These are phyloP conservation scores for Drechslerella dactyloides DNA, from an alignment of 2,329 filamentous ascomycete genomes.

Conservation along the genomic window DNA sequence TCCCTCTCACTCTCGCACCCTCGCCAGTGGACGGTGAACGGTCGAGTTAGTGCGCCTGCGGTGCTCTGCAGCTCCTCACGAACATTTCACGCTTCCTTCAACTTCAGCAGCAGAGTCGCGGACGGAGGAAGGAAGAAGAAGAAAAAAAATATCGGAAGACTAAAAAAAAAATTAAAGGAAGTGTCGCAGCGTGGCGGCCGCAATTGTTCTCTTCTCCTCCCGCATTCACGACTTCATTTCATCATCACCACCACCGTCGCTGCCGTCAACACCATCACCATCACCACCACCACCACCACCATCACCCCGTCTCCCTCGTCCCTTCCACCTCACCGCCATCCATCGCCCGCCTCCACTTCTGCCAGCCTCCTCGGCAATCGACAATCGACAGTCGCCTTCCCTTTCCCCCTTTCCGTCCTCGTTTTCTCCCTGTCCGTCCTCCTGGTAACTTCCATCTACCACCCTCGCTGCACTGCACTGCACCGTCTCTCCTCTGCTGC, in stretches of 20 bases:
- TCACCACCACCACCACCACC: constrained; percentile 19
- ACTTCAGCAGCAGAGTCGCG: constrained; percentile 1
- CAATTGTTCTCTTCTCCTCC: constrained; percentile 27
- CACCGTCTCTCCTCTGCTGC: constrained; percentile 38
- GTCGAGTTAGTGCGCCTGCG: constrained; percentile 4
- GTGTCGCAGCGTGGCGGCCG: constrained; percentile 48
- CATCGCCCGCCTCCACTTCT: no score
- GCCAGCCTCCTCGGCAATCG: constrained; percentile 24
- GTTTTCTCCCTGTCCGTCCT: constrained; percentile 38
- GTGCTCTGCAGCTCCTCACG: constrained; percentile 17
- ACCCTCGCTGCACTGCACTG: constrained; percentile 50
- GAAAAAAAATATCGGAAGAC: no score
- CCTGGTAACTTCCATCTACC: constrained; percentile 31
- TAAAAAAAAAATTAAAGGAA: constrained; percentile 48
- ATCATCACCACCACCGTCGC: not conserved
- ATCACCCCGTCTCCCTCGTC: constrained; percentile 38
- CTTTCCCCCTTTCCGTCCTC: constrained; percentile 33
- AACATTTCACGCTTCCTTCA: constrained; percentile 24
- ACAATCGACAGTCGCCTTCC: constrained; percentile 12
- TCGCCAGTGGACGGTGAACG: not conserved
- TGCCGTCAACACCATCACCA: constrained; percentile 6
- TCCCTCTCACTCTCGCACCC: not conserved
- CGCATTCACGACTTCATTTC: not conserved
- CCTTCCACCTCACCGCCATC: constrained; percentile 29
- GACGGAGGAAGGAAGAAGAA: not conserved